phyloP scores from a whole-genome alignment of 2,329 filamentous ascomycete species.

The Arthrobotrys conoides region DNA sequence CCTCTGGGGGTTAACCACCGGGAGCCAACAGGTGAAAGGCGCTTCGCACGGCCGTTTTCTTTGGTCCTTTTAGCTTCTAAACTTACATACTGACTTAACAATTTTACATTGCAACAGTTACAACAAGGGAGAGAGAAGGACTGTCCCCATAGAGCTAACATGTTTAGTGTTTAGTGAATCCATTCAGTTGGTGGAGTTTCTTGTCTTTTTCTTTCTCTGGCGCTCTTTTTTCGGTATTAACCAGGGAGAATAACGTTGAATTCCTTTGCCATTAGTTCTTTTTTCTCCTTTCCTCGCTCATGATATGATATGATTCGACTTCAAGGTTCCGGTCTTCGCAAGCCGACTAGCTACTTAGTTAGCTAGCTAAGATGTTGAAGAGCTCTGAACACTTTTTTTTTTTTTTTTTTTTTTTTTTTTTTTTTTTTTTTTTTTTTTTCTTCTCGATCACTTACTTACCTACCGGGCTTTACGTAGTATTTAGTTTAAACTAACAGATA shows the following conservation, averaged over 20 bases:
- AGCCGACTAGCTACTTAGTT: too few relatives aligned
- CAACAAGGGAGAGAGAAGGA: constrained; percentile 41
- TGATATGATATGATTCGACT: constrained; percentile 20
- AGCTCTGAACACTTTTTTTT: constrained; percentile 37
- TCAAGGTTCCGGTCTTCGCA: background rate
- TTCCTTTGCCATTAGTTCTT: constrained; percentile 8
- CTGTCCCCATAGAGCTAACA: constrained; percentile 56
- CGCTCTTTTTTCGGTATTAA: constrained; percentile 1
- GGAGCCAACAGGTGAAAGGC: constrained; percentile 37
- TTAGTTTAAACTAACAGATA: background rate
- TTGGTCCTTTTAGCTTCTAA: constrained; percentile 16
- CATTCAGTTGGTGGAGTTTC: constrained; percentile 19
- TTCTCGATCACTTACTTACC: too few relatives aligned
- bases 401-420: too few relatives aligned
- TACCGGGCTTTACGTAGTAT: constrained; percentile 7
- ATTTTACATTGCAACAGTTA: constrained; percentile 28
- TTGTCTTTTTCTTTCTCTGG: background rate
- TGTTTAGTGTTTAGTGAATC: constrained; percentile 17
- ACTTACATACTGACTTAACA: too few relatives aligned
- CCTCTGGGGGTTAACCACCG: constrained; percentile 14
- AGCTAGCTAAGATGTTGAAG: constrained; percentile 17
- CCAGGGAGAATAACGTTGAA: constrained; percentile 40
- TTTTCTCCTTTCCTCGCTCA: too few relatives aligned
- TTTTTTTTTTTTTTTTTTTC: too few relatives aligned
- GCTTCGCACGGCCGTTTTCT: constrained; percentile 36